Percentiles rank a stretch among this genome's conserved stretches.
Evolutionary conservation across 2,329 filamentous ascomycete genomes (phyloP).

Genomic region (Penicillium capsulatum): DNA sequence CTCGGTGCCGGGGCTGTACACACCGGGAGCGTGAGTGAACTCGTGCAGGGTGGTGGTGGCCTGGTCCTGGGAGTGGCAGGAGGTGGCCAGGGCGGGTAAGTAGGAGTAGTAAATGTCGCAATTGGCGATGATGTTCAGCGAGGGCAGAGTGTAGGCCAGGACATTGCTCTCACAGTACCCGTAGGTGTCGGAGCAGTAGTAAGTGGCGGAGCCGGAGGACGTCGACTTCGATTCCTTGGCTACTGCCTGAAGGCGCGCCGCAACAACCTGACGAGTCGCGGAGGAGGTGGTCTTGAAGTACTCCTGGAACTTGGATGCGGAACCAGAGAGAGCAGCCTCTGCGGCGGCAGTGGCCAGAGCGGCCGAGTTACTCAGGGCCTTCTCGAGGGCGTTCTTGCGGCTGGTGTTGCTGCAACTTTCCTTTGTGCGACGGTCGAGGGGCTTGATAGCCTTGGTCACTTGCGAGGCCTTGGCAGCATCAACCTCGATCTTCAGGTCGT

Average conservation of each 20-base stretch:
- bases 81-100: slow-evolving; percentile 47
- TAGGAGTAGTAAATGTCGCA: slow-evolving; percentile 55
- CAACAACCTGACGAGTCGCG: slow-evolving; percentile 48
- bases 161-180: slow-evolving; percentile 50
- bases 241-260: slow-evolving; percentile 50
- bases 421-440: slow-evolving; percentile 45
- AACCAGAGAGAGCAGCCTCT: slow-evolving; percentile 49
- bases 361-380: slow-evolving; percentile 53
- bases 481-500: slow-evolving; percentile 55
- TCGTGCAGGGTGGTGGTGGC: slow-evolving; percentile 64
- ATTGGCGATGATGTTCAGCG: slow-evolving; percentile 55
- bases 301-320: slow-evolving; percentile 34
- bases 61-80: slow-evolving; percentile 63
- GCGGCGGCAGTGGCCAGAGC: slow-evolving; percentile 46
- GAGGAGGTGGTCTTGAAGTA: slow-evolving; percentile 60
- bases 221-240: slow-evolving; percentile 54
- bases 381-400: slow-evolving; percentile 44
- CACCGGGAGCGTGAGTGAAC: slow-evolving; percentile 57
- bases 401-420: slow-evolving; percentile 54
- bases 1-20: slow-evolving; percentile 53
- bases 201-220: slow-evolving; percentile 47
- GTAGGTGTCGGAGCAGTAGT: slow-evolving; percentile 59
- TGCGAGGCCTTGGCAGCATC: slow-evolving; percentile 54
- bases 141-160: slow-evolving; percentile 60
- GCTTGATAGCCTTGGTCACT: slow-evolving; percentile 46